phyloP scores from a whole-genome alignment of 2,329 filamentous ascomycete species.

The Beauveria sp. region DNA sequence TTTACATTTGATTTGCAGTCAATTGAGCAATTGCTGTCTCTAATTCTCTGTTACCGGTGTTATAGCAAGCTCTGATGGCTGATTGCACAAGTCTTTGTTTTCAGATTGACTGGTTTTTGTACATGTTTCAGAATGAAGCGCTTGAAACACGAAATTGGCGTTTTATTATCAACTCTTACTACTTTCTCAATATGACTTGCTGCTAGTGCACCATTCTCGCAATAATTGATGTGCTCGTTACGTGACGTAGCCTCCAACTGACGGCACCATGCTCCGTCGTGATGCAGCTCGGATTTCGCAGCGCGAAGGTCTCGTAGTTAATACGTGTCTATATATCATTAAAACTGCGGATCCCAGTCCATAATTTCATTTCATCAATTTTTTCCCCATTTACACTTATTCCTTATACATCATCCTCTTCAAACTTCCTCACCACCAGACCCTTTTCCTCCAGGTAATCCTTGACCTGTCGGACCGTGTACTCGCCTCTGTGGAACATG shows the following conservation, averaged over 20 bases:
- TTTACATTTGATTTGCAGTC: background rate
- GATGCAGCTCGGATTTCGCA: background rate
- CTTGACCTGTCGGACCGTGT: conserved; percentile 91
- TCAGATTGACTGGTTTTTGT: background rate
- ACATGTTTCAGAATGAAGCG: background rate
- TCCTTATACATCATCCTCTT: conserved; percentile 50
- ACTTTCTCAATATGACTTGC: no score
- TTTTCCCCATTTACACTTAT: no score
- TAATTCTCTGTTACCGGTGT: conserved; percentile 12
- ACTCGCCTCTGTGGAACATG: conserved; percentile 96
- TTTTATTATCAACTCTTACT: no score
- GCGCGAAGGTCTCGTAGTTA: background rate
- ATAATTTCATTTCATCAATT: background rate
- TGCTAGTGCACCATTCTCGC: no score
- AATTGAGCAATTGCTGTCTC: background rate
- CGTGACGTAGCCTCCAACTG: no score
- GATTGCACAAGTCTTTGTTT: background rate
- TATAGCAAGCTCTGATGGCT: background rate
- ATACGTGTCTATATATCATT: conserved; percentile 5
- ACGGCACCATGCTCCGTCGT: no score
- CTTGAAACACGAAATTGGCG: no score
- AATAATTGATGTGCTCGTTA: no score
- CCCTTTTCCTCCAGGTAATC: conserved; percentile 65
- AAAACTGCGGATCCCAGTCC: background rate
- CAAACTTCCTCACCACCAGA: conserved; percentile 71